Evolutionary conservation across 805 yeast species (phyloP), one percentile per base, ranked within the genome.

Genomic region (Lipomyces chichibuensis): DNA sequence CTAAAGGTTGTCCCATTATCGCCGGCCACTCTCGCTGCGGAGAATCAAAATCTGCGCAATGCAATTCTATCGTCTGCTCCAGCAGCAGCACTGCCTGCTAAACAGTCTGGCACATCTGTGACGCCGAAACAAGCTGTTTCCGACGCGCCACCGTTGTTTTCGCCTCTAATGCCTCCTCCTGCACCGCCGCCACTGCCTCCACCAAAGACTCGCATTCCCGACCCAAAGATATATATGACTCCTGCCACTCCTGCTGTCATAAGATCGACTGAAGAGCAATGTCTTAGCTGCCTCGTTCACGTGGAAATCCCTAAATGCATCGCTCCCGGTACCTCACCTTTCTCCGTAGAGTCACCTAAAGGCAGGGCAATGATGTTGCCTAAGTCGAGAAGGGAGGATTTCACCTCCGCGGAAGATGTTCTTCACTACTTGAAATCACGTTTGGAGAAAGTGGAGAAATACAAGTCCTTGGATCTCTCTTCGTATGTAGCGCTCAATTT

Each of bases 211-310:
- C 59, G 61, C 2, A 63, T 65, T 8, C 61, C 64, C 1, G 69
- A 65, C 4, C 69, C 69, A 17, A 27, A 35, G 8, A 33, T 65
- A 2, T 39, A 56, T 14, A 46, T 65, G 29, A 20, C 62, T 5
- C 55, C 69, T n/a, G 62, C 65, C 17, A 37, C 63, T 1, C 63
- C 65, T 20, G 59, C 60, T n/a, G 51, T 56, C 27, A 23, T 53
- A 14, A 32, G 69, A 3, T 43, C 66, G 8, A 20, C 29, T 20
- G 64, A 53, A 6, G 64, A 65, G 64, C 66, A 57, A 27, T 58
- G 62, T 43, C 29, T 62, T 11, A 57, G 66, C 25, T 62, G 66
- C n/a, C 57, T 65, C 8, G 58, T 65, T 23, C 63, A 60, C 8
- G 57, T 65, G 7, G 33, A 58, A 17, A 51, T 61, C 25, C 68